Conservation (phyloP, 768 basidiomycete species). For the Serendipita sp. region DNA sequence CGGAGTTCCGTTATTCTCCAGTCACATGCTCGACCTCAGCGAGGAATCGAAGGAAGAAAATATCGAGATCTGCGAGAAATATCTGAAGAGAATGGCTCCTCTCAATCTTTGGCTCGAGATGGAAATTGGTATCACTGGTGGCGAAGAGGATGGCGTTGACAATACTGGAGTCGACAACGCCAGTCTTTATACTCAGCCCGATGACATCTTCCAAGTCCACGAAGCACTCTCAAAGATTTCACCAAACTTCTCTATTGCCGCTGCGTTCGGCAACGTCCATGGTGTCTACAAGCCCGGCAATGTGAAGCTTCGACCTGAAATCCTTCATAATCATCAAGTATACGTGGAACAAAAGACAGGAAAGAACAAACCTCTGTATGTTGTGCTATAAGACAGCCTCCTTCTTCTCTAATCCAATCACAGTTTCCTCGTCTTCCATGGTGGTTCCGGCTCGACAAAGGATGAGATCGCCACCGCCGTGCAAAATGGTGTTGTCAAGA, state of each 20-base stretch:
- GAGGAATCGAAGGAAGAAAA: constrained; percentile 87
- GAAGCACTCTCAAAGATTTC: constrained; percentile 65
- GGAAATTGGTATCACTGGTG: constrained; percentile 99
- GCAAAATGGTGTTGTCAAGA: constrained; percentile 87
- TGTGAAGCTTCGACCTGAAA: constrained; percentile 80
- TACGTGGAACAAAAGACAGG: constrained; percentile 55
- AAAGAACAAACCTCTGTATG: constrained; percentile 69
- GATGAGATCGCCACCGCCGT: constrained; percentile 93
- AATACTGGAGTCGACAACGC: constrained; percentile 92
- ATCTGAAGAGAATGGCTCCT: constrained; percentile 90
- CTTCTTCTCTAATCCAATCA: not conserved
- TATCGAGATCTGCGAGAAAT: constrained; percentile 83
- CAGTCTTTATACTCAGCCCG: constrained; percentile 90
- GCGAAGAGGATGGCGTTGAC: constrained; percentile 98
- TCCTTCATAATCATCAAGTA: constrained; percentile 81
- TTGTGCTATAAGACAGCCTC: constrained; percentile 8
- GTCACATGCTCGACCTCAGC: constrained; percentile 98
- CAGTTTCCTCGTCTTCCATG: constrained; percentile 99
- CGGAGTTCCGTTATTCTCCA: constrained; percentile 79
- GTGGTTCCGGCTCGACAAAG: constrained; percentile 93
- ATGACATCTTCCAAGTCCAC: constrained; percentile 89
- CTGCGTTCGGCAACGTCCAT: constrained; percentile 97
- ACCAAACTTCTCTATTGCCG: constrained; percentile 94
- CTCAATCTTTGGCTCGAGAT: constrained; percentile 96
- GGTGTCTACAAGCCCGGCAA: constrained; percentile 99